Percentiles rank a stretch among this genome's conserved stretches.
Evolutionary conservation across 768 basidiomycete genomes (phyloP).

Genomic region (Naganishia onofrii): DNA sequence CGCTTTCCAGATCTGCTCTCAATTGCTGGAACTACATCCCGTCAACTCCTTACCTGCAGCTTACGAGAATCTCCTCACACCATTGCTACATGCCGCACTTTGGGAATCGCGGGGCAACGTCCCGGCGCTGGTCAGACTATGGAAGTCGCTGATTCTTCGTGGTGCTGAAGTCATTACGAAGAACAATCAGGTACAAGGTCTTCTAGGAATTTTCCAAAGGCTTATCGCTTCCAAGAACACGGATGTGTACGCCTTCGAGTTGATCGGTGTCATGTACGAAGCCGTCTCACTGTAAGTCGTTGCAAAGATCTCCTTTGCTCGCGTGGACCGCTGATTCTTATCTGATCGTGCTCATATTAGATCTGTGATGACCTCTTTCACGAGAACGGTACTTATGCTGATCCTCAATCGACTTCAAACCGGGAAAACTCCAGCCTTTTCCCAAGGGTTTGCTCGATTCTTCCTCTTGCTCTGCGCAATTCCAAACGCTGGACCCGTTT

Average conservation of each 20-base stretch:
- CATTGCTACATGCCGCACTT: constrained; percentile 75
- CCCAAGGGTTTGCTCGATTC: constrained; percentile 76
- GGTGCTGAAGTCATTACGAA: constrained; percentile 68
- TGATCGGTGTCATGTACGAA: constrained; percentile 73
- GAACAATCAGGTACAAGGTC: constrained; percentile 68
- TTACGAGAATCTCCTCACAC: constrained; percentile 74
- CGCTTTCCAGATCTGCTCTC: constrained; percentile 91
- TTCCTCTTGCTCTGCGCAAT: constrained; percentile 72
- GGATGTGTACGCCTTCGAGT: constrained; percentile 86
- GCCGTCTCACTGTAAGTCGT: constrained; percentile 70
- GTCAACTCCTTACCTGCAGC: constrained; percentile 63
- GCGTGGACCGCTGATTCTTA: neutral
- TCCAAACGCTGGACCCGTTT: constrained; percentile 73
- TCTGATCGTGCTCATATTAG: constrained; percentile 53
- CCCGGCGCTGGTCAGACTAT: constrained; percentile 82
- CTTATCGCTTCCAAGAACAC: constrained; percentile 80
- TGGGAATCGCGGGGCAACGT: constrained; percentile 96
- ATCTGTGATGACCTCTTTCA: constrained; percentile 65
- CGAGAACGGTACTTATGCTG: constrained; percentile 67
- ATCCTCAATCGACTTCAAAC: constrained; percentile 81
- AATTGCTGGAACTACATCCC: constrained; percentile 82
- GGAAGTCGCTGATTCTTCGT: constrained; percentile 75
- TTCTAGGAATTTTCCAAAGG: constrained; percentile 88
- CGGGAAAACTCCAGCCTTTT: constrained; percentile 83
- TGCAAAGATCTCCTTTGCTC: neutral